Evolutionary conservation across 331 rosid species (phyloP), one percentile per base, ranked within the genome.

Genomic region (Pyracantha coccinea): DNA sequence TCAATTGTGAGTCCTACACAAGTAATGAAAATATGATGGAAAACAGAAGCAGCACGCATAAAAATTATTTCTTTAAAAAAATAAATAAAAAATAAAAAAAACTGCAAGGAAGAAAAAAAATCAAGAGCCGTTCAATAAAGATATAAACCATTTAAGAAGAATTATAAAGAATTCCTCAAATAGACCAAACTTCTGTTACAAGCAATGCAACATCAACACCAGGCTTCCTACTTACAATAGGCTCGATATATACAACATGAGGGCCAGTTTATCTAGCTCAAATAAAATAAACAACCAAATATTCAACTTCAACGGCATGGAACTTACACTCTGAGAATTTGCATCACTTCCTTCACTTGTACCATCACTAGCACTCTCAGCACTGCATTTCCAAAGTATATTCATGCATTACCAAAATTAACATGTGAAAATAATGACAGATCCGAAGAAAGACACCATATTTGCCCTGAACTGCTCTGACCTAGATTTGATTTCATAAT

Each of bases 261-360:
- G 20, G 45, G 44, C 4, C 24, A 10, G 19, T 50, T 17, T 50
- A 2, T 59, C 19, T 15, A 20, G 21, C 55, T 25, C 44, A n/a
- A 31, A 32, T 55, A 29, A 59, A 67, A 57, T 2, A 38, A 57
- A 69, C 28, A 24, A 57, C 38, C 31, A 44, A 24, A 24, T 24
- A 59, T 19, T 54, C 53, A 45, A 63, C 54, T 47, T 52, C 62
- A 76, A 74, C 20, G 63, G 32, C 45, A 76, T 32, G 45, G 23
- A 29, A 82, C 97, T 92, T 88, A 94, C 99, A 85, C 86, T 91
- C 79, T 94, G 88, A 74, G 99, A 94, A 81, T 92, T 88, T 24
- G 84, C 95, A 80, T 88, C 99, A 44, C 97, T 94, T 82, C 99
- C 94, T 78, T 94, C 99, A 82, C 97, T 94, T 4, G 92, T 79